Conservation (phyloP, 768 basidiomycete species). For the Mycena leptocephala region DNA sequence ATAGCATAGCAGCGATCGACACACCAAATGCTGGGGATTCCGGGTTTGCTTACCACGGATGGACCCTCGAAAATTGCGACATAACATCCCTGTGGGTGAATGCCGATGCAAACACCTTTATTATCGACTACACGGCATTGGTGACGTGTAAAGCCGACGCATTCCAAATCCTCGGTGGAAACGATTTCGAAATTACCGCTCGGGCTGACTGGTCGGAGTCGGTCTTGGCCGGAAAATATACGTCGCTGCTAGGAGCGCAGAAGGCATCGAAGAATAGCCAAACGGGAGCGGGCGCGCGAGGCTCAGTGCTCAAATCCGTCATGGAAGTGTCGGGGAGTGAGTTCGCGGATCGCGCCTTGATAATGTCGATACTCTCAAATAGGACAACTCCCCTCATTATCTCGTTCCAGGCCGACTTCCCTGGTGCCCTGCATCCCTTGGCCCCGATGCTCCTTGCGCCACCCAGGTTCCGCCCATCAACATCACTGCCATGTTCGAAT, state of each 20-base stretch:
- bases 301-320: background rate
- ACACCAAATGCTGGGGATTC: constrained; percentile 42
- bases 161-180: background rate
- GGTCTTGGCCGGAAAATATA: constrained; percentile 37
- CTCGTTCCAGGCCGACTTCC: constrained; percentile 17
- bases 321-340: background rate
- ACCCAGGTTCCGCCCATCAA: background rate
- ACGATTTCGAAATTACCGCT: constrained; percentile 30
- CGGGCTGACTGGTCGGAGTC: constrained; percentile 37
- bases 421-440: constrained; percentile 19
- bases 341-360: background rate
- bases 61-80: constrained; percentile 45
- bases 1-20: constrained; percentile 39
- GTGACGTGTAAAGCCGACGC: constrained; percentile 32
- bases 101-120: constrained; percentile 18
- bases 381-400: background rate
- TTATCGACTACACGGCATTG: constrained; percentile 38
- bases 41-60: constrained; percentile 42
- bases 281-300: constrained; percentile 29
- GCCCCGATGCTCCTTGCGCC: constrained; percentile 18
- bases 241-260: constrained; percentile 30
- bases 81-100: constrained; percentile 39
- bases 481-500: background rate
- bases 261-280: no score
- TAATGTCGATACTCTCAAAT: background rate